A percentile compares a stretch with the other conserved stretches of the same genome.
Conservation (phyloP, 805 yeast species). For the Starmerella scarabaei region DNA sequence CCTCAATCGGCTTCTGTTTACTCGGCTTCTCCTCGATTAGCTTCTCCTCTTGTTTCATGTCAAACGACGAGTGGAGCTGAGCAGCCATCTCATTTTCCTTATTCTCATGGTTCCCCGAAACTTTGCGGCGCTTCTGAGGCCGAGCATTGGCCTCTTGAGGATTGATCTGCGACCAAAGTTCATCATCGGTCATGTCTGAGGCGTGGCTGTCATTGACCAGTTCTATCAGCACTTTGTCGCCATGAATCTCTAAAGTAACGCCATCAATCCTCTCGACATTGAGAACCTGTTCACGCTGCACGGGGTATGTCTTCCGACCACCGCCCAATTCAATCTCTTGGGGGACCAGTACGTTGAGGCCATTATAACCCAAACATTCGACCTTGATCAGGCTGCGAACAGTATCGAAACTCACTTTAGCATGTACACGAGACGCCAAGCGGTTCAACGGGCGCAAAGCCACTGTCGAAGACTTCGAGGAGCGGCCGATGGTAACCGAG, state of each 20-base stretch:
- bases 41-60: background rate
- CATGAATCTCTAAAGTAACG: slow-evolving; percentile 56
- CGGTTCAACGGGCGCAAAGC: slow-evolving; percentile 37
- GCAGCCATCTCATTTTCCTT: background rate
- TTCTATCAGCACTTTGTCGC: slow-evolving; percentile 44
- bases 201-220: slow-evolving; percentile 34
- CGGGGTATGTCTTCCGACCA: slow-evolving; percentile 29
- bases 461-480: slow-evolving; percentile 46
- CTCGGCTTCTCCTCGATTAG: background rate
- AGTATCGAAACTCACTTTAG: slow-evolving; percentile 36
- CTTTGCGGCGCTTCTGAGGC: background rate
- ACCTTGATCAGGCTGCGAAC: slow-evolving; percentile 35
- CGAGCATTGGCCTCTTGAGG: background rate
- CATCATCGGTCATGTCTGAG: slow-evolving; percentile 34
- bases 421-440: slow-evolving; percentile 56
- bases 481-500: slow-evolving; percentile 48
- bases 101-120: slow-evolving; percentile 1
- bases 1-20: background rate
- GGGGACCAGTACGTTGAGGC: slow-evolving; percentile 57
- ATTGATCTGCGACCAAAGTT: slow-evolving; percentile 15
- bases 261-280: slow-evolving; percentile 51
- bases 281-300: slow-evolving; percentile 51
- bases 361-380: slow-evolving; percentile 73
- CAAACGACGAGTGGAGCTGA: background rate
- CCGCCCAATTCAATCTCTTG: slow-evolving; percentile 13